Percentiles rank a stretch among this genome's conserved stretches.
Conservation (phyloP, 176 grass and related monocot species). For the Oryza officinalis region DNA sequence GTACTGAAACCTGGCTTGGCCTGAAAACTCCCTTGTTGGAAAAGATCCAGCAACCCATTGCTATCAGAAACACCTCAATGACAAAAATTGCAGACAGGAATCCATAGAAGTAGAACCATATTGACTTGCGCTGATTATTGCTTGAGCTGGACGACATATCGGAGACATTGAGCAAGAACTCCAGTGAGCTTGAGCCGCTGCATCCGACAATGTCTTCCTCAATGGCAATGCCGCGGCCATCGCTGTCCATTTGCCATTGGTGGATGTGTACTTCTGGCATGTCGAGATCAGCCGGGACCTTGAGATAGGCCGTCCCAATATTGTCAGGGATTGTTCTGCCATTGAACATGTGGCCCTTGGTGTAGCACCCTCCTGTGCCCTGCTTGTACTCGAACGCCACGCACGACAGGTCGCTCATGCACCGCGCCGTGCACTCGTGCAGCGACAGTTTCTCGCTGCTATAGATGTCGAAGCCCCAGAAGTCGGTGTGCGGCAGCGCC, state of each 20-base stretch:
- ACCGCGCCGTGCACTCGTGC: constrained; percentile 16
- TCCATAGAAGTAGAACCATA: constrained; percentile 46
- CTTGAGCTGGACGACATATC: neutral
- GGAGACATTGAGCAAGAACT: neutral
- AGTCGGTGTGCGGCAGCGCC: constrained; percentile 52
- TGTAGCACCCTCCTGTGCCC: constrained; percentile 28
- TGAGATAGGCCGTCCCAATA: constrained; percentile 49
- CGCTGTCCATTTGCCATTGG: constrained; percentile 13
- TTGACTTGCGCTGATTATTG: neutral
- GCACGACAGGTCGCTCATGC: no score
- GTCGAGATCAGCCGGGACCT: constrained; percentile 35
- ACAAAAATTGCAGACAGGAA: constrained; percentile 47
- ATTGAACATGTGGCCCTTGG: constrained; percentile 58
- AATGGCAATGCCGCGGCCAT: neutral
- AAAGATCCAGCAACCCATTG: constrained; percentile 50
- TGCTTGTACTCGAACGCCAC: constrained; percentile 31
- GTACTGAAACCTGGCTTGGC: constrained; percentile 11
- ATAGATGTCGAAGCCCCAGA: constrained; percentile 56
- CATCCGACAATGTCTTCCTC: neutral
- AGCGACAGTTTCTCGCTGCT: constrained; percentile 13
- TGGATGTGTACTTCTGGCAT: constrained; percentile 1
- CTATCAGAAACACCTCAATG: constrained; percentile 39
- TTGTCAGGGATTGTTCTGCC: constrained; percentile 36
- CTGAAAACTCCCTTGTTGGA: constrained; percentile 34
- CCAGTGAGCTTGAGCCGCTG: neutral